Conservation (phyloP, 2,329 filamentous ascomycete species). For the Rutstroemia sydowiana region DNA sequence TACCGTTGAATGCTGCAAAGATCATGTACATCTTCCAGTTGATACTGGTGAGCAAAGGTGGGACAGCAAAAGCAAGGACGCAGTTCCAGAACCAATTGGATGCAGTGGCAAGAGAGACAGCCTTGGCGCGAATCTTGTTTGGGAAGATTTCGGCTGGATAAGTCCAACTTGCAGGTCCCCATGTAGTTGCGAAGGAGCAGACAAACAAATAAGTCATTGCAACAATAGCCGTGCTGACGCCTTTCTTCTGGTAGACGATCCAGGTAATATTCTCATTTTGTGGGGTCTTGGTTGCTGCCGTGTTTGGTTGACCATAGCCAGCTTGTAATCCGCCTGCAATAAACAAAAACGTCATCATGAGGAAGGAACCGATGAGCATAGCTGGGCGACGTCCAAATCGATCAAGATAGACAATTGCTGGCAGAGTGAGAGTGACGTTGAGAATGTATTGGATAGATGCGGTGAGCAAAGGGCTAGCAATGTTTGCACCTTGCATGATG, state of each 20-base stretch:
- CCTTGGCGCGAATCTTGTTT: constrained; percentile 62
- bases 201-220: constrained; percentile 44
- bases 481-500: constrained; percentile 58
- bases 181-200: constrained; percentile 58
- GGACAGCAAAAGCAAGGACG: constrained; percentile 46
- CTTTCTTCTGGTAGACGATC: constrained; percentile 44
- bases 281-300: constrained; percentile 31
- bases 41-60: constrained; percentile 42
- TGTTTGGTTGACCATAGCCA: constrained; percentile 46
- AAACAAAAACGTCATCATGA: constrained; percentile 58
- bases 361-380: constrained; percentile 51
- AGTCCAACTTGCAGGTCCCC: constrained; percentile 41
- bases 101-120: constrained; percentile 66
- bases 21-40: constrained; percentile 55
- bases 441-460: constrained; percentile 69
- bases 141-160: constrained; percentile 65
- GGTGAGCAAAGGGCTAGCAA: constrained; percentile 52
- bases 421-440: constrained; percentile 71
- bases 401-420: constrained; percentile 68
- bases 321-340: constrained; percentile 57
- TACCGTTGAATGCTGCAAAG: constrained; percentile 65
- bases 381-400: constrained; percentile 64
- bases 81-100: constrained; percentile 75
- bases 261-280: constrained; percentile 46
- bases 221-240: constrained; percentile 55